Evolutionary conservation across 805 yeast genomes (phyloP), one percentile per base, ranked within the genome.

Genomic region (Candida gorgasii): DNA sequence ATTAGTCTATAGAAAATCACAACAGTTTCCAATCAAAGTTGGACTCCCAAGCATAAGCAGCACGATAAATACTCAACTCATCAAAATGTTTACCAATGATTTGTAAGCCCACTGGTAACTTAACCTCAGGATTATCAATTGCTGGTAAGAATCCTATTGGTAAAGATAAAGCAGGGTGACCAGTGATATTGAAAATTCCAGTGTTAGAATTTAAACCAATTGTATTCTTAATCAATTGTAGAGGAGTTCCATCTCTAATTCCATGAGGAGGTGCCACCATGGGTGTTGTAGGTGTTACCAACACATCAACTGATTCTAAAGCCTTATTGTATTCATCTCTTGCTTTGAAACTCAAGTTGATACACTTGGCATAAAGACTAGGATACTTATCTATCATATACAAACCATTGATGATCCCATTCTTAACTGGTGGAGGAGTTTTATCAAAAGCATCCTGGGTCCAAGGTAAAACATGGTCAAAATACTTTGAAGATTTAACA

Each of bases 211-310:
- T 47, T 29, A 47, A 40, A 3, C 51, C 51, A 16, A 47, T 42
- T 20, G 51, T 47, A 19, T 44, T 41, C 26, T 44, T 44, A 20
- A 47, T 47, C 33, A 47, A 34, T 13, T 42, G 48, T 15, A 47
- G 22, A 5, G 51, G 51, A 8, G 40, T 28, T 7, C 47, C 51
- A 20, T 44, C 46, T 39, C 51, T 39, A 4, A 42, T 39, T 6
- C 51, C 51, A 24, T 47, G 51, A 9, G 48, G 48, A 14, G 51
- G 51, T n/a, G 51, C 51, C 5, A 47, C 51, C 22, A 42, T 42
- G 8, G 51, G 48, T 2, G 38, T 39, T 11, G 51, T 47, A 8
- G 51, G 51, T 5, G 51, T 47, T 5, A 47, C 35, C 26, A 47
- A 33, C 5, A 47, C 51, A 27, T 47, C 51, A 1, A 47, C 51